Base-by-base conservation (phyloP, 1,284 basidiomycete species). In the Austroboletus rostrupii region DNA sequence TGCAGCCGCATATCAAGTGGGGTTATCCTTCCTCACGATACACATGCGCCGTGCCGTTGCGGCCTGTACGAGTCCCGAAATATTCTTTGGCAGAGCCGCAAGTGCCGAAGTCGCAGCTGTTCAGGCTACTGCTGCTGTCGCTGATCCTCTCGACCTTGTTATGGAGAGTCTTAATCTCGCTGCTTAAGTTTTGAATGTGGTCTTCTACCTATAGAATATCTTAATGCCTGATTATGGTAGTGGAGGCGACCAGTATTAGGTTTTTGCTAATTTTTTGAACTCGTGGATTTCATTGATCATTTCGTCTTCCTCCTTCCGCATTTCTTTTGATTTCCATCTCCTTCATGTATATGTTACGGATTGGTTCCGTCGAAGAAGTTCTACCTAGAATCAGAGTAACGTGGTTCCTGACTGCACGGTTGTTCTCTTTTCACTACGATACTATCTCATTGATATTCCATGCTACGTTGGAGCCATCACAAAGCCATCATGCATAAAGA, bases 31-130 rank as follows among this genome's bases (percentile, higher is more conserved):
- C 80, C 73, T 99, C 55, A 92, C 92, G 10, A 87, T 78, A 26
- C 91, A 93, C 65, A 96, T 97, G 90, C 83, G 95, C 26, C 87
- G 96, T 41, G 96, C 96, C 2, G 87, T 98, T 17, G 89, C 94
- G 2, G 86, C 92, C 7, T 94, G 93, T 69, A 93, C 91, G 10
- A 90, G 90, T 53, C 92, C 92, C 2, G 92, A 95, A 64, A 81
- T 91, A 21, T 92, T 94, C 79, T 96, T 95, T 63, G 79, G 81
- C 50, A 68, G 71, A 33, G 68, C 68, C 6, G 70, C 70, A 49
- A 70, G 67, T 49, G 64, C 59, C 2, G 74, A 74, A 39, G 50
- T 70, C 66, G 55, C 64, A 0, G 61, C 65, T 23, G 67, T 67
- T 56, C 66, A 73, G 66, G 57, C 65, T 35, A 72, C 72, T 32